phyloP scores from a whole-genome alignment of 2,329 filamentous ascomycete species.

The Xylariomycetidae sp. region DNA sequence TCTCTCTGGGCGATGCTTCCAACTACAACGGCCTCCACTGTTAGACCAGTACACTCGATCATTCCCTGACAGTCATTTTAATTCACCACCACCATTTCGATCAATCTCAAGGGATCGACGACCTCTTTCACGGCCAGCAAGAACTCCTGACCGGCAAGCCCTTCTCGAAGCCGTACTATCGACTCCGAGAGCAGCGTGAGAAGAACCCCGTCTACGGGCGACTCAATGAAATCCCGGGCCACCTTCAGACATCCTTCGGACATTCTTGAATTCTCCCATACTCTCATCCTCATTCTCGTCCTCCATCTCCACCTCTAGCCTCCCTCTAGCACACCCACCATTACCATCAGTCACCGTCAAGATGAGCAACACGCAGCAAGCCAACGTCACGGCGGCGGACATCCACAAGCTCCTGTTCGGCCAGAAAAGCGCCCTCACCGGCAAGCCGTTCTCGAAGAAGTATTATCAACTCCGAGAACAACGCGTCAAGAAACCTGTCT shows the following conservation, averaged over 20 bases:
- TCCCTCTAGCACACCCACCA: too few relatives aligned
- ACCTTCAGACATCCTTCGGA: neutral
- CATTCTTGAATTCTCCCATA: too few relatives aligned
- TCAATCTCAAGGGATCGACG: too few relatives aligned
- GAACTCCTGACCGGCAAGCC: neutral
- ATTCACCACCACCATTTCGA: too few relatives aligned
- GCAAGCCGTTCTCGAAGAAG: neutral
- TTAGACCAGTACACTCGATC: too few relatives aligned
- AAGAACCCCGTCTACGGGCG: neutral
- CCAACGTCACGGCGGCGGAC: neutral
- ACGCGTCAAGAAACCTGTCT: neutral
- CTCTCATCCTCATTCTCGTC: too few relatives aligned
- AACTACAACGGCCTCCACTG: too few relatives aligned
- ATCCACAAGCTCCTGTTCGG: neutral
- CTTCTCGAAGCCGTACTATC: neutral
- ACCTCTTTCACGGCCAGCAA: neutral
- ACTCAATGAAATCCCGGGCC: neutral
- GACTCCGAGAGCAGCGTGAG: neutral
- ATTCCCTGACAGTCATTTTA: too few relatives aligned
- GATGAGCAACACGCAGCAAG: too few relatives aligned
- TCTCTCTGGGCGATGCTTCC: too few relatives aligned
- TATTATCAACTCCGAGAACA: neutral
- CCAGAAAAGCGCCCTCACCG: neutral
- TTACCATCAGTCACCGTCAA: too few relatives aligned
- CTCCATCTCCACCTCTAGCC: too few relatives aligned